Percentiles rank a stretch among this genome's conserved stretches.
Evolutionary conservation across 73 alveolate species (phyloP).

Genomic region (Paramecium biaurelia): DNA sequence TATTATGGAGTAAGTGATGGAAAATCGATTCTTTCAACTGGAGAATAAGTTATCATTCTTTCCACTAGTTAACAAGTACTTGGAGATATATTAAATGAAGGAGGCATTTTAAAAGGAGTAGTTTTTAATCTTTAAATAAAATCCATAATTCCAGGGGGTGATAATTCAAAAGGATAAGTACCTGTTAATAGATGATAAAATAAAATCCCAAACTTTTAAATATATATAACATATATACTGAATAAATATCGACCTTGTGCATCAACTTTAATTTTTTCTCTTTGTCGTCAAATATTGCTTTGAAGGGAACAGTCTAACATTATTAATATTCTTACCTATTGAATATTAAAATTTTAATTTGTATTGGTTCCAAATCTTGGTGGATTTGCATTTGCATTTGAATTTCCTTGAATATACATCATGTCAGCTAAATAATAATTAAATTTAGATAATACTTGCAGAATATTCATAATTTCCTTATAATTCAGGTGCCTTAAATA

Average conservation of each 20-base stretch:
- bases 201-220: not conserved
- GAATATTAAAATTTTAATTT: not conserved
- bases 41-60: not conserved
- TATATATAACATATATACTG: not conserved
- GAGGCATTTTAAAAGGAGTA: not conserved
- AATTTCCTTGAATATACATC: not conserved
- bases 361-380: not conserved
- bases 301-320: not conserved
- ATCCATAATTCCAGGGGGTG: not conserved
- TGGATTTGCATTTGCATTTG: no score
- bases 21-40: not conserved
- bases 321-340: not conserved
- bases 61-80: not conserved
- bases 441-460: not conserved
- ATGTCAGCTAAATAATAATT: not conserved
- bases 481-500: not conserved
- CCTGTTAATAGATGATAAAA: not conserved
- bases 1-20: not conserved
- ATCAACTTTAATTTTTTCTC: not conserved
- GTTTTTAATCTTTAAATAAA: not conserved
- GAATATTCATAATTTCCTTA: not conserved
- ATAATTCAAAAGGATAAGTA: not conserved
- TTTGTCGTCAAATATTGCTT: not conserved
- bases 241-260: not conserved
- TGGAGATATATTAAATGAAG: not conserved